Evolutionary conservation across 495 filamentous ascomycete species (phyloP).

Genomic region (Penicillium steckii): DNA sequence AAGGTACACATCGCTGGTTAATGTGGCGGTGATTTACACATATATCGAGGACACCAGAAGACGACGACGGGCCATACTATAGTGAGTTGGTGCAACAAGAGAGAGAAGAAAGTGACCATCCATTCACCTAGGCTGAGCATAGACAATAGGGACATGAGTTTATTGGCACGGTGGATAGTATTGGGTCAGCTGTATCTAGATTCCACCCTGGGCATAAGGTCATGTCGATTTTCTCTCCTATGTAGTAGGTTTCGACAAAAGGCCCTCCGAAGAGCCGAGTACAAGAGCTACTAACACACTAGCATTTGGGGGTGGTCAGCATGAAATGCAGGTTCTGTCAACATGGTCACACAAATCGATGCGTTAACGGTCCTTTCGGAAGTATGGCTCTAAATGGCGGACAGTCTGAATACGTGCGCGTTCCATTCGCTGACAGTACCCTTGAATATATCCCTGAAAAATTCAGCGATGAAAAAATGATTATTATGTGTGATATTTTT

Average conservation of each 20-base stretch:
- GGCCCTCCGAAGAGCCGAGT: not conserved
- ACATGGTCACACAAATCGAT: not conserved
- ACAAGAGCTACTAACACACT: not conserved
- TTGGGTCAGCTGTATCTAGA: not conserved
- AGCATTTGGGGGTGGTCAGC: not conserved
- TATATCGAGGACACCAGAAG: not conserved
- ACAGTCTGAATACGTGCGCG: not conserved
- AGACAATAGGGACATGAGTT: conserved; percentile 1
- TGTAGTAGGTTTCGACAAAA: not conserved
- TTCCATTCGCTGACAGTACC: not conserved
- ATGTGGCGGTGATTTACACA: not conserved
- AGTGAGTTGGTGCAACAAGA: too few relatives aligned
- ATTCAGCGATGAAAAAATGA: not conserved
- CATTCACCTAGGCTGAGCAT: too few relatives aligned
- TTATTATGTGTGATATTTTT: conserved; percentile 1
- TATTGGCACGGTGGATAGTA: not conserved
- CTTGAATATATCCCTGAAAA: not conserved
- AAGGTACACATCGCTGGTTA: not conserved
- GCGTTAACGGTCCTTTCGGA: not conserved
- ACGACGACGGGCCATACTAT: not conserved
- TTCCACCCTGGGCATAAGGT: not conserved
- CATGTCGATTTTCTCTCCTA: not conserved
- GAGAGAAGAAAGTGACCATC: too few relatives aligned
- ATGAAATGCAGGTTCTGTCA: not conserved
- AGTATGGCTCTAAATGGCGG: not conserved